A percentile compares a stretch with the other conserved stretches of the same genome.
These are phyloP conservation scores for Wickerhamomyces xylosicus DNA, from an alignment of 805 yeast genomes.

Conservation along the genomic window DNA sequence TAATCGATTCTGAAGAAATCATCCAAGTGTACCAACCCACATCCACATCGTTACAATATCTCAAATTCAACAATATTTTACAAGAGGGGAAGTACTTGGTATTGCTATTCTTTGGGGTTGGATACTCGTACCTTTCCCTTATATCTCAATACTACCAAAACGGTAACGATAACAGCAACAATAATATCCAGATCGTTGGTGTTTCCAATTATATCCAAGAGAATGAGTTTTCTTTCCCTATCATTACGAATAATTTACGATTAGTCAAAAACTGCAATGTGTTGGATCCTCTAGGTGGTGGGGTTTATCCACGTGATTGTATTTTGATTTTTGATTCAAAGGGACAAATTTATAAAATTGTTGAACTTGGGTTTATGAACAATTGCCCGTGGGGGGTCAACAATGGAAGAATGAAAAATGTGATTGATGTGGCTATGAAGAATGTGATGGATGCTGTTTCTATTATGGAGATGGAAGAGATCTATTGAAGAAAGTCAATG, in stretches of 20 bases:
- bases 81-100: background rate
- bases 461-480: no score
- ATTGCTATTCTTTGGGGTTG: background rate
- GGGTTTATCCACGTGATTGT: slow-evolving; percentile 18
- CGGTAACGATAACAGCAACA: background rate
- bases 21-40: background rate
- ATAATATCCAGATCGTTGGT: slow-evolving; percentile 11
- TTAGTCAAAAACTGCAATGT: slow-evolving; percentile 12
- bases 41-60: background rate
- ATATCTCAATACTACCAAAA: background rate
- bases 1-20: background rate
- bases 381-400: background rate
- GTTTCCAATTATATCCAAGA: slow-evolving; percentile 9
- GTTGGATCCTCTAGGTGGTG: slow-evolving; percentile 20
- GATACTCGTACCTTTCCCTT: background rate
- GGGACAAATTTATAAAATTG: background rate
- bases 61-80: background rate
- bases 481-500: no score
- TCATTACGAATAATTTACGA: slow-evolving; percentile 8
- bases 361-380: no score
- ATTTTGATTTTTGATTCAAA: slow-evolving; percentile 12
- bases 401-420: background rate
- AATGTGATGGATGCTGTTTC: no score
- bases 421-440: background rate
- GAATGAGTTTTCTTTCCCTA: slow-evolving; percentile 11